Conservation (phyloP, 345 rosid genomes). For the Excoecaria cochinchinensis region DNA sequence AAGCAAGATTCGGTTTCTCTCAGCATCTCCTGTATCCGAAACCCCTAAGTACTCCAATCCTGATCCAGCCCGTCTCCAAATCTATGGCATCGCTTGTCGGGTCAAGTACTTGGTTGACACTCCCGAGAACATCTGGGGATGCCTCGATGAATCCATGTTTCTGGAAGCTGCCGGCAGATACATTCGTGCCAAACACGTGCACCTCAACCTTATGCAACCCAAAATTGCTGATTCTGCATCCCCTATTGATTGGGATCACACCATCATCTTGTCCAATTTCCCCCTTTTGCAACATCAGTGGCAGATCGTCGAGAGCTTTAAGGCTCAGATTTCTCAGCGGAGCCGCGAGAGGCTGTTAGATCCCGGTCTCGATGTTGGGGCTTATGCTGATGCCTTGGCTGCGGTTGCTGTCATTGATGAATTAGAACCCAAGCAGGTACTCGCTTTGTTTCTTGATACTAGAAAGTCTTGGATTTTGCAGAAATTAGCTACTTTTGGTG, state of each 20-base stretch:
- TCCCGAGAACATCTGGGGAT: conserved; percentile 95
- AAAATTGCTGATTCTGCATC: background rate
- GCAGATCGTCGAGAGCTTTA: conserved; percentile 96
- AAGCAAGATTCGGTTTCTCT: conserved; percentile 57
- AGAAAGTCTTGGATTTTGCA: conserved; percentile 79
- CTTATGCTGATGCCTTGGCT: conserved; percentile 83
- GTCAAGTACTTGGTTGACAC: conserved; percentile 90
- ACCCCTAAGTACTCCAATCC: conserved; percentile 44
- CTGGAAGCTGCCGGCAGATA: conserved; percentile 82
- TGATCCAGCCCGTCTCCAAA: conserved; percentile 36
- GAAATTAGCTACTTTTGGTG: conserved; percentile 50
- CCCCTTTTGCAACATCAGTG: conserved; percentile 94
- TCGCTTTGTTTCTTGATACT: conserved; percentile 70
- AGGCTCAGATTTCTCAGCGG: conserved; percentile 91
- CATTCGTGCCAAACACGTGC: conserved; percentile 80
- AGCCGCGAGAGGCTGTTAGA: conserved; percentile 82
- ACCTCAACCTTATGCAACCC: conserved; percentile 36
- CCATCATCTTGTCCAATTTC: conserved; percentile 61
- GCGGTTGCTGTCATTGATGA: conserved; percentile 85
- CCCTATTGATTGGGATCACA: conserved; percentile 38
- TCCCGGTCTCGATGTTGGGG: conserved; percentile 53
- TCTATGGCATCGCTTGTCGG: conserved; percentile 81
- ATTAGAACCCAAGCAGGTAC: conserved; percentile 64
- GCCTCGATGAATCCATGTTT: conserved; percentile 88
- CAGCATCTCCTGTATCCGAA: conserved; percentile 45